These are phyloP conservation scores for Schizosaccharomyces octosporus DNA, from an alignment of 805 yeast species.

Conservation along the genomic window DNA sequence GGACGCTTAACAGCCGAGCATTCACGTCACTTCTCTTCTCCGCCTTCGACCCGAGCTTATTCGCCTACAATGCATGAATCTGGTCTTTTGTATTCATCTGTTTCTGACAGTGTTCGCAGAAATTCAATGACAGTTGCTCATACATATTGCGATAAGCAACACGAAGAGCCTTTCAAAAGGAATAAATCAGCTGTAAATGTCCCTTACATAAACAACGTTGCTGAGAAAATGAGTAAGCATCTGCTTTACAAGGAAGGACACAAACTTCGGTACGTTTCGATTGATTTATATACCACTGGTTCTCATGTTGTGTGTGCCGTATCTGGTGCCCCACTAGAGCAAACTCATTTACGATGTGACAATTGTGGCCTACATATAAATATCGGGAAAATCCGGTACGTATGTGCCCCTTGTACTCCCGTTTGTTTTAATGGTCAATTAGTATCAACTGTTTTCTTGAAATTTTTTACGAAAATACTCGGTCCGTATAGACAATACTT, in stretches of 20 bases:
- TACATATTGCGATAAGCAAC: not conserved
- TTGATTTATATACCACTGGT: not conserved
- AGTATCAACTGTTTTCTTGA: constrained; percentile 6
- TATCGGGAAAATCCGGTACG: not conserved
- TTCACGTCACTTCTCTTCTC: not conserved
- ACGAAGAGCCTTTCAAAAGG: not conserved
- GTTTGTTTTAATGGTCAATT: constrained; percentile 6
- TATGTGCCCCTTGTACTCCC: constrained; percentile 7
- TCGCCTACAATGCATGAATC: not conserved
- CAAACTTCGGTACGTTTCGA: not conserved
- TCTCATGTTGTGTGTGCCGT: constrained; percentile 3
- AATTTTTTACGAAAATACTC: constrained; percentile 5
- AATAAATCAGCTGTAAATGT: not conserved
- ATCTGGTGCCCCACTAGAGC: not conserved
- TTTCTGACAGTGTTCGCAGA: not conserved
- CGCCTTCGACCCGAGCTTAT: not conserved
- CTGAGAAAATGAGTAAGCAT: not conserved
- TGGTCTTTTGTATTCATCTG: not conserved
- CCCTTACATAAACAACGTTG: not conserved
- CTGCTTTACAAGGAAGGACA: constrained; percentile 2
- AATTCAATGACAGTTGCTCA: not conserved
- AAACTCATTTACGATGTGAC: not conserved
- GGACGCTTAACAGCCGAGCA: not conserved
- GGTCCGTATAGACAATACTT: constrained; percentile 4
- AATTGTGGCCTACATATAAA: constrained; percentile 3